A percentile compares a stretch with the other conserved stretches of the same genome.
These are phyloP conservation scores for Azolla pinnata DNA, from an alignment of 75 land plant species.

Conservation along the genomic window DNA sequence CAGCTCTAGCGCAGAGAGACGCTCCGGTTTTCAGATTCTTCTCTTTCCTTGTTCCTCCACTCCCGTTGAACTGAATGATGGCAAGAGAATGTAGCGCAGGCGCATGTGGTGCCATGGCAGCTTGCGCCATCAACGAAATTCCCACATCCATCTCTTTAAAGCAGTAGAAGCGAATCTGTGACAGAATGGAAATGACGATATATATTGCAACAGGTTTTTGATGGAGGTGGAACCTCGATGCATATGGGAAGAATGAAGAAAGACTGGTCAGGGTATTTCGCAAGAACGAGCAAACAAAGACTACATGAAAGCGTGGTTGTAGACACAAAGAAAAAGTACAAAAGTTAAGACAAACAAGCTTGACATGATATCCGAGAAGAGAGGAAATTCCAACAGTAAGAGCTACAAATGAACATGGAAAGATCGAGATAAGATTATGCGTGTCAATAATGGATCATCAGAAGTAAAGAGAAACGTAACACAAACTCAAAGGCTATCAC, in stretches of 20 bases:
- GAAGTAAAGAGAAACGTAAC: too few species aligned
- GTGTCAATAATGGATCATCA: too few species aligned
- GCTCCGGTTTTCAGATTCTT: slow-evolving; percentile 85
- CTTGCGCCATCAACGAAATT: slow-evolving; percentile 69
- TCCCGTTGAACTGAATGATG: slow-evolving; percentile 83
- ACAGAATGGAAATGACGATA: too few species aligned
- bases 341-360: neutral
- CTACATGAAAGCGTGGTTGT: slow-evolving; percentile 1
- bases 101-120: slow-evolving; percentile 73
- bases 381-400: too few species aligned
- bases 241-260: slow-evolving; percentile 9
- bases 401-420: too few species aligned
- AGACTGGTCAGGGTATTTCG: neutral
- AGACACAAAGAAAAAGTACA: neutral
- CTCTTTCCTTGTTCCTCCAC: slow-evolving; percentile 78
- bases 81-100: slow-evolving; percentile 71
- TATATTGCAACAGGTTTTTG: too few species aligned
- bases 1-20: slow-evolving; percentile 72
- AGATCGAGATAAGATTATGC: too few species aligned
- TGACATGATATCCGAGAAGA: neutral
- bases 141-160: slow-evolving; percentile 40
- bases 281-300: neutral
- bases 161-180: slow-evolving; percentile 75
- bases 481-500: too few species aligned
- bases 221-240: too few species aligned